phyloP scores from a whole-genome alignment of 225 moss, liverwort and hornwort species.

The Neckera pumila region DNA sequence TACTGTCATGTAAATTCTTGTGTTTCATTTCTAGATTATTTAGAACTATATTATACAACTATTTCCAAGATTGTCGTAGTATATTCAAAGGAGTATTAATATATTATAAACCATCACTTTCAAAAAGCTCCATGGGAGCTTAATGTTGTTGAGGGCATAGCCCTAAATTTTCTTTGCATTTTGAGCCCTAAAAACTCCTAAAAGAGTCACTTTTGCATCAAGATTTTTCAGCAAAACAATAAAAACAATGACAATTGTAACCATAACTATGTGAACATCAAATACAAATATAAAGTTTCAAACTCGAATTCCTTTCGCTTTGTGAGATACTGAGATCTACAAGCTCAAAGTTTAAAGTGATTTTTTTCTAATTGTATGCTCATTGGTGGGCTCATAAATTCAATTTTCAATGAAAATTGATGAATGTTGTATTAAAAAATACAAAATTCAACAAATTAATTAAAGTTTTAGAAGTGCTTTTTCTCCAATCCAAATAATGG shows the following conservation, averaged over 20 bases:
- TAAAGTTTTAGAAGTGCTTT: neutral
- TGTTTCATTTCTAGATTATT: neutral
- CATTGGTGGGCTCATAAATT: fast-evolving
- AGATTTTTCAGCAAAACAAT: neutral
- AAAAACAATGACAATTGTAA: neutral
- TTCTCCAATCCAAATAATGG: neutral
- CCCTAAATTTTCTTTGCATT: neutral
- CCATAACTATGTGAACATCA: fast-evolving
- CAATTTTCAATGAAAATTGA: neutral
- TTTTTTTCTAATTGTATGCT: neutral
- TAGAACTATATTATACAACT: neutral
- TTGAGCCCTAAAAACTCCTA: neutral
- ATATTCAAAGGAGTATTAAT: neutral
- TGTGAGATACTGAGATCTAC: neutral
- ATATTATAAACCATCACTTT: neutral
- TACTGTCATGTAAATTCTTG: neutral
- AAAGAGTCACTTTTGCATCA: neutral
- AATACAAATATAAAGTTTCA: neutral
- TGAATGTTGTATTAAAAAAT: neutral
- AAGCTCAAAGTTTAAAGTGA: neutral
- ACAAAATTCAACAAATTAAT: neutral
- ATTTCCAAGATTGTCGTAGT: neutral
- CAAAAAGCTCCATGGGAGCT: neutral
- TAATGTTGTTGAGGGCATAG: too few species aligned
- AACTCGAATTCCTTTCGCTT: neutral